Evolutionary conservation across 2,329 filamentous ascomycete species (phyloP), one percentile per base, ranked within the genome.

Genomic region (Samsoniella hepiali): DNA sequence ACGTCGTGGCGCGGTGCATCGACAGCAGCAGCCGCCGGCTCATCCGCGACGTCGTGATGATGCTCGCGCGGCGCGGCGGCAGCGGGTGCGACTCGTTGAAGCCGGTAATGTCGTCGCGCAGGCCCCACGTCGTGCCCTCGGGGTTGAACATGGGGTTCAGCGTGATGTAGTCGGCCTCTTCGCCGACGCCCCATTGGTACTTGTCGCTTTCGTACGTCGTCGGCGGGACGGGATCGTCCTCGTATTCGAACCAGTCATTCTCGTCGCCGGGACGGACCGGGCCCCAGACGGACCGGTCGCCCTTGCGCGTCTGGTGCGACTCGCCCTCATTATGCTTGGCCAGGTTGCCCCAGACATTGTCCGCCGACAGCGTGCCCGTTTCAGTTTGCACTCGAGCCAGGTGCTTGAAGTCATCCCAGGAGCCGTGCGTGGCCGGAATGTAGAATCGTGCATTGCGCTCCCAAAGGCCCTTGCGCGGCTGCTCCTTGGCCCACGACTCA

Each of bases 71-170:
- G 8, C 94, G 90, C 5, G 89, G 85, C 6, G 89, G 78, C 5
- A 71, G 67, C 82, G 68, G 89, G 83, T 82, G 81, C 50, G 81
- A 77, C 63, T 80, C 72, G 76, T 95, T 91, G 75, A 92, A 93
- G 7, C 91, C 90, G 0, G 92, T 96, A 68, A 96, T 91, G 72
- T 96, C 90, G 62, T 94, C 89, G 32, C 83, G 82, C 6, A 94
- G 87, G 22, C 89, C 78, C 94, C 94, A 98, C 0, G 86, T 91
- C 0, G 93, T 97, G 65, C 90, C 87, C 44, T 91, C 88, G 0
- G 94, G 93, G 72, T 98, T 90, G 77, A 94, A 98, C 66, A 94
- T 87, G 10, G 94, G 94, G 72, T 93, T 95, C 65, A 98, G 87
- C 0, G 93, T 91, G 72, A 98, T 94, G 68, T 96, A 85, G 74